Conservation (phyloP, 1,139 yeast genomes). For the Yamadazyma atmosphaerica region DNA sequence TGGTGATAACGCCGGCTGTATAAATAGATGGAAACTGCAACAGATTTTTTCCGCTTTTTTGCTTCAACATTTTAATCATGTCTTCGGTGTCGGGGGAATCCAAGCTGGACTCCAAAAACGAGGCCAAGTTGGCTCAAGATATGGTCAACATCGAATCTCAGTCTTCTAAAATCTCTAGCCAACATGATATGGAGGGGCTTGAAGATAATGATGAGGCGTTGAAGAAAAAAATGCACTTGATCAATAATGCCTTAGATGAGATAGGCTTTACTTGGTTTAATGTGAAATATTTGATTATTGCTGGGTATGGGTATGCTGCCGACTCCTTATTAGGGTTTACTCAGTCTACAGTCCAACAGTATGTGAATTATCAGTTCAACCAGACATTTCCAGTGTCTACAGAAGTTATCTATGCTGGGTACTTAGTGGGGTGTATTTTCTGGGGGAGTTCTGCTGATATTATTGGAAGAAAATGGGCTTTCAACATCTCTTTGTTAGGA, state of each 20-base stretch:
- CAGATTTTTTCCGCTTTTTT: too few species aligned
- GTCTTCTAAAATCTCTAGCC: neutral
- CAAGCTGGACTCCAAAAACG: too few species aligned
- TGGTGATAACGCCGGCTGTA: too few species aligned
- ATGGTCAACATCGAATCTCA: conserved; percentile 1
- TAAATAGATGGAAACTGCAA: too few species aligned
- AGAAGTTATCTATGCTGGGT: conserved; percentile 31
- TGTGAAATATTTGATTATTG: conserved; percentile 30
- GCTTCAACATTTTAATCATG: too few species aligned
- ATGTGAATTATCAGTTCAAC: conserved; percentile 29
- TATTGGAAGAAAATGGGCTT: conserved; percentile 53
- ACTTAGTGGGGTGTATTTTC: conserved; percentile 51
- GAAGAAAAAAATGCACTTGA: conserved; percentile 34
- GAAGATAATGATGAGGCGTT: conserved; percentile 29
- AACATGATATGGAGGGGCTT: conserved; percentile 18
- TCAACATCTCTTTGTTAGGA: conserved; percentile 38
- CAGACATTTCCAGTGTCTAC: conserved; percentile 20
- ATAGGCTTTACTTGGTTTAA: conserved; percentile 54
- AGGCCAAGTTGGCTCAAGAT: neutral
- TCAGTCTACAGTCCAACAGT: conserved; percentile 43
- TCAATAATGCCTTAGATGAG: conserved; percentile 51
- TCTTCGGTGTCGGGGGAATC: too few species aligned
- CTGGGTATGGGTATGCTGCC: conserved; percentile 24
- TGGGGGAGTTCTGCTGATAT: conserved; percentile 57
- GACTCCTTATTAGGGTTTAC: conserved; percentile 26